Conservation (phyloP, 306 rosid genomes). For the Oemleria cerasiformis region DNA sequence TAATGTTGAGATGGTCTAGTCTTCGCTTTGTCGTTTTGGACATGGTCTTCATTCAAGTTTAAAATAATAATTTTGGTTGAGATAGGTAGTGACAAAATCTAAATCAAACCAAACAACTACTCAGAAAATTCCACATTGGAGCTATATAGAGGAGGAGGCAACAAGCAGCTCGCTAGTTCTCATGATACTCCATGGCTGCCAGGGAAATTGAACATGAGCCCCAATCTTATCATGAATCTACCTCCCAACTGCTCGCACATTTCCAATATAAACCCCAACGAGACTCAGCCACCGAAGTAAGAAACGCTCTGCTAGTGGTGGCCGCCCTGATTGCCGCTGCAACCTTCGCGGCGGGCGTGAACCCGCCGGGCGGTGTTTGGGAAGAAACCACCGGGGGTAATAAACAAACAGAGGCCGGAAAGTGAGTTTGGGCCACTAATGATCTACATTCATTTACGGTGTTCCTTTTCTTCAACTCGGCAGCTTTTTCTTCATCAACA, state of each 20-base stretch:
- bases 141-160: too few species aligned
- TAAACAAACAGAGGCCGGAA: background rate
- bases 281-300: background rate
- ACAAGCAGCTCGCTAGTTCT: too few species aligned
- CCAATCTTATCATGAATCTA: too few species aligned
- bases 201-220: too few species aligned
- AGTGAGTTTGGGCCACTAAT: background rate
- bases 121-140: too few species aligned
- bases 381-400: background rate
- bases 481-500: background rate
- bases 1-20: too few species aligned
- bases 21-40: too few species aligned
- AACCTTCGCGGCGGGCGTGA: slow-evolving; percentile 5
- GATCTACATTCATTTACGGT: background rate
- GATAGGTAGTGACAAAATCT: too few species aligned
- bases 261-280: background rate
- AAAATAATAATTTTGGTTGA: too few species aligned
- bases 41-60: too few species aligned
- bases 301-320: background rate
- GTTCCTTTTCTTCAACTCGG: background rate
- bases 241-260: background rate
- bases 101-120: too few species aligned
- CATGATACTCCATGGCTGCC: too few species aligned
- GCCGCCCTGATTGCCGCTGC: background rate
- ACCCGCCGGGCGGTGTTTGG: background rate